phyloP scores from a whole-genome alignment of 768 basidiomycete species.

The Russula vinacea region DNA sequence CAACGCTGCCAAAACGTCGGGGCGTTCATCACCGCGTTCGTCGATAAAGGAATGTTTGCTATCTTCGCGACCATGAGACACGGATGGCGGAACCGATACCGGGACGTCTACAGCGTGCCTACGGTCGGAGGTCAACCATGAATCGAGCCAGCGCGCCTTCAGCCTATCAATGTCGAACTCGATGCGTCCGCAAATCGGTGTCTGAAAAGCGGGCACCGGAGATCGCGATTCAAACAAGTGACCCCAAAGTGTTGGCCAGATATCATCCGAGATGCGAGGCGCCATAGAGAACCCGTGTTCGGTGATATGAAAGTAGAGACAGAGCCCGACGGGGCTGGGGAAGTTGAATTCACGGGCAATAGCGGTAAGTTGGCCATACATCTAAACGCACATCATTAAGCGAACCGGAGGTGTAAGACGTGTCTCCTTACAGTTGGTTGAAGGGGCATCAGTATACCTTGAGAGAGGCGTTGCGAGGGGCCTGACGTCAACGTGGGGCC shows the following conservation, averaged over 20 bases:
- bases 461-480: conserved; percentile 56
- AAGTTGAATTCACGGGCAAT: conserved; percentile 82
- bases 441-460: conserved; percentile 72
- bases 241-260: conserved; percentile 70
- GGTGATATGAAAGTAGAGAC: conserved; percentile 67
- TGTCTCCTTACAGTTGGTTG: conserved; percentile 58
- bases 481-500: conserved; percentile 58
- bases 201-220: conserved; percentile 37
- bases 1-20: conserved; percentile 29
- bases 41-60: conserved; percentile 49
- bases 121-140: conserved; percentile 57
- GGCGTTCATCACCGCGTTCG: conserved; percentile 41
- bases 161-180: conserved; percentile 84
- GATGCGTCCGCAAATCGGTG: conserved; percentile 71
- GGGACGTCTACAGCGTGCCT: conserved; percentile 44
- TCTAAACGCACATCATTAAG: conserved; percentile 41
- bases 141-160: conserved; percentile 73
- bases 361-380: conserved; percentile 71
- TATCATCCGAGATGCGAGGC: conserved; percentile 74
- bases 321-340: conserved; percentile 71
- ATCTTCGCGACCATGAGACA: conserved; percentile 53
- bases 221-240: conserved; percentile 51
- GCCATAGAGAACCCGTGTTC: conserved; percentile 55
- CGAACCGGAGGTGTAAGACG: conserved; percentile 1
- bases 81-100: conserved; percentile 43